phyloP scores from a whole-genome alignment of 495 filamentous ascomycete species.

The Aspergillus sclerotiicarbonarius region DNA sequence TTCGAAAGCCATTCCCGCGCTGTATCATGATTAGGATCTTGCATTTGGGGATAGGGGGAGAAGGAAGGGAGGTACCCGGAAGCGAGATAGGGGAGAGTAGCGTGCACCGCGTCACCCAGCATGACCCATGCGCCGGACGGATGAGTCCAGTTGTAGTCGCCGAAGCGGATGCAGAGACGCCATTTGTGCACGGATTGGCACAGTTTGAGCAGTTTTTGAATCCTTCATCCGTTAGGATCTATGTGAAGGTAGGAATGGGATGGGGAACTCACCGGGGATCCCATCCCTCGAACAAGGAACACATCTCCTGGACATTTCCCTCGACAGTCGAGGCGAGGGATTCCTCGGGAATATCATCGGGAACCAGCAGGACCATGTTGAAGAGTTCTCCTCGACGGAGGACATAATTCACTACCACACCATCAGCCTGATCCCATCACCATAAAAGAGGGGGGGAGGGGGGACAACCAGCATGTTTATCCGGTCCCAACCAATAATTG shows the following conservation, averaged over 20 bases:
- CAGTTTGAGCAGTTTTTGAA: slow-evolving; percentile 35
- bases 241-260: slow-evolving; percentile 14
- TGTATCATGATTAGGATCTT: slow-evolving; percentile 8
- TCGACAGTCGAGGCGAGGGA: slow-evolving; percentile 41
- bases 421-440: too few relatives aligned
- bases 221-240: slow-evolving; percentile 12
- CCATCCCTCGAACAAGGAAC: slow-evolving; percentile 58
- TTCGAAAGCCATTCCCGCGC: slow-evolving; percentile 49
- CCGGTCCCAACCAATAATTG: slow-evolving; percentile 70
- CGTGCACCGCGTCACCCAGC: slow-evolving; percentile 63
- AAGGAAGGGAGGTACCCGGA: slow-evolving; percentile 27
- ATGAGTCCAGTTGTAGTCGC: slow-evolving; percentile 55
- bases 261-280: slow-evolving; percentile 43
- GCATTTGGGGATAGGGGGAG: background rate
- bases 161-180: slow-evolving; percentile 58
- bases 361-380: slow-evolving; percentile 68
- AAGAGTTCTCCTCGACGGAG: slow-evolving; percentile 58
- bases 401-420: slow-evolving; percentile 55
- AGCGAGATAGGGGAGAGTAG: slow-evolving; percentile 60
- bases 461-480: slow-evolving; percentile 55
- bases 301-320: slow-evolving; percentile 67
- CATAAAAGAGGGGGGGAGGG: too few relatives aligned
- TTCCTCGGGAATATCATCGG: slow-evolving; percentile 64
- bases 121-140: slow-evolving; percentile 53
- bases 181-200: slow-evolving; percentile 61